Percentiles rank a stretch among this genome's conserved stretches.
These are phyloP conservation scores for Kwoniella sp. DNA, from an alignment of 768 basidiomycete genomes.

Conservation along the genomic window DNA sequence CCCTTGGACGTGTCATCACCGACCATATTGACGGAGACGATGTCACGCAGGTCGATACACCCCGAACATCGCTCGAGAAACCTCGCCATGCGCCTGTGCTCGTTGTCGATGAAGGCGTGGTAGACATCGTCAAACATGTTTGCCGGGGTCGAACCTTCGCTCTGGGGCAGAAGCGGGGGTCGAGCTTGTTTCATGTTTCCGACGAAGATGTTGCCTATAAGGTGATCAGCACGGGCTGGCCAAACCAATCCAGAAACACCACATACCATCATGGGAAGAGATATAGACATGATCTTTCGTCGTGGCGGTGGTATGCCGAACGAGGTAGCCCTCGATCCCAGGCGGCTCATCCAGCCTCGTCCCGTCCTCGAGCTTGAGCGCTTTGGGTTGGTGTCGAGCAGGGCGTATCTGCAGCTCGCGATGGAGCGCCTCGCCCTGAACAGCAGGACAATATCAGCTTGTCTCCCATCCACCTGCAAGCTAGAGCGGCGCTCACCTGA, in stretches of 20 bases:
- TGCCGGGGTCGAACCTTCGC: slow-evolving; percentile 23
- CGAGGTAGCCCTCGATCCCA: slow-evolving; percentile 79
- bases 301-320: slow-evolving; percentile 15
- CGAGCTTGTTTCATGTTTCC: slow-evolving; percentile 23
- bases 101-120: slow-evolving; percentile 34
- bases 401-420: slow-evolving; percentile 66
- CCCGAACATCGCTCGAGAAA: slow-evolving; percentile 52
- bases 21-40: slow-evolving; percentile 60
- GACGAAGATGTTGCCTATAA: slow-evolving; percentile 39
- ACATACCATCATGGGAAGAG: slow-evolving; percentile 39
- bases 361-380: slow-evolving; percentile 53
- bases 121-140: slow-evolving; percentile 30
- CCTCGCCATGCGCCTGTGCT: slow-evolving; percentile 38
- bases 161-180: slow-evolving; percentile 31
- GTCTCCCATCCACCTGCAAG: background rate
- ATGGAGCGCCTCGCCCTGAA: slow-evolving; percentile 19
- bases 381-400: slow-evolving; percentile 62
- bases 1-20: background rate
- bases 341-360: slow-evolving; percentile 66
- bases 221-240: background rate
- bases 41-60: slow-evolving; percentile 67
- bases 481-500: slow-evolving; percentile 56
- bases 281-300: slow-evolving; percentile 34
- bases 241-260: background rate
- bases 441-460: background rate